Percentiles rank a stretch among this genome's conserved stretches.
Evolutionary conservation across 2,329 filamentous ascomycete species (phyloP).

Genomic region (Neodidymelliopsis sp.): DNA sequence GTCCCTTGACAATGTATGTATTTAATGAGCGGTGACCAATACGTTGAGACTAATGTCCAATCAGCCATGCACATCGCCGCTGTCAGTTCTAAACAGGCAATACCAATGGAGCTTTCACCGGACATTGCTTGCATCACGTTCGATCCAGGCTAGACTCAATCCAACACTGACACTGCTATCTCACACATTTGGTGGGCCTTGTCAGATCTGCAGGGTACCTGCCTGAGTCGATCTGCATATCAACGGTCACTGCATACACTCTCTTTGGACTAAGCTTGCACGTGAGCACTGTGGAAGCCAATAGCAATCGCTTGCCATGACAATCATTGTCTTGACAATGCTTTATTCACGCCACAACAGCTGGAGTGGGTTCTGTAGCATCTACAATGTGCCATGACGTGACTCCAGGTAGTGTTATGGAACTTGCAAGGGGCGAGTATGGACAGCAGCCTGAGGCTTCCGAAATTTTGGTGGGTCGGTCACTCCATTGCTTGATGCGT

Average conservation of each 20-base stretch:
- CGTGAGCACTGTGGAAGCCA: conserved; percentile 17
- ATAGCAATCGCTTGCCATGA: conserved; percentile 15
- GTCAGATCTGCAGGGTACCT: conserved; percentile 16
- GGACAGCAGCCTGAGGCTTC: no score
- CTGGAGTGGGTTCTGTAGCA: neutral
- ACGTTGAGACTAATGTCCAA: conserved; percentile 19
- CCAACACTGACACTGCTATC: no score
- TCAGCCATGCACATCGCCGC: conserved; percentile 10
- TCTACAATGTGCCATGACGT: neutral
- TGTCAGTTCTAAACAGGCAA: conserved; percentile 14
- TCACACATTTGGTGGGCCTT: no score
- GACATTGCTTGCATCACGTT: conserved; percentile 36
- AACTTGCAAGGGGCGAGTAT: no score
- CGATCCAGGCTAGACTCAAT: no score
- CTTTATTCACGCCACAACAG: neutral
- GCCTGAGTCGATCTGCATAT: conserved; percentile 8
- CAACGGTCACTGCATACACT: conserved; percentile 6
- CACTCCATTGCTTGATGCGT: conserved; percentile 18
- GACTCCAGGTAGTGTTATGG: no score
- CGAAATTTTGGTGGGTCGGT: neutral
- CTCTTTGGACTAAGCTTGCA: conserved; percentile 26
- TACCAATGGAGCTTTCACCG: conserved; percentile 33
- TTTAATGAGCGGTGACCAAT: conserved; percentile 26
- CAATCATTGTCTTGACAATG: neutral
- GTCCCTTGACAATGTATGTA: conserved; percentile 25